phyloP scores from a whole-genome alignment of 2,329 filamentous ascomycete genomes.

The Aspergillus thermomutatus region DNA sequence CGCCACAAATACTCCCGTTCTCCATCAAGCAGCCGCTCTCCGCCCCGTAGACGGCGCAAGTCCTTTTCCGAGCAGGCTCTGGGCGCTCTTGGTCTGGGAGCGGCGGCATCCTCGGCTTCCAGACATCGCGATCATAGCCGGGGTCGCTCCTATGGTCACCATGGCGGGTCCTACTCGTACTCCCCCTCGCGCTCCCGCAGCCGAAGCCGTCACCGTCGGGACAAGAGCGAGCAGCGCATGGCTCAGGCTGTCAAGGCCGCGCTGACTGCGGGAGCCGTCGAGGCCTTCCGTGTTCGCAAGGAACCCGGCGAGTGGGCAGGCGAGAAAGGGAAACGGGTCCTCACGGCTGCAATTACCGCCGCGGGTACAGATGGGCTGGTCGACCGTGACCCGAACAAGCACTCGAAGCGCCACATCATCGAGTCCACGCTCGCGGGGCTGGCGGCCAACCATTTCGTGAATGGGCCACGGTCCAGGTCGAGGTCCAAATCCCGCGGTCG shows the following conservation, averaged over 20 bases:
- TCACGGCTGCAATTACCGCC: slow-evolving; percentile 81
- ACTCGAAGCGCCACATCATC: slow-evolving; percentile 74
- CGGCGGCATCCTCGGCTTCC: slow-evolving; percentile 34
- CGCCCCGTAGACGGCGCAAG: slow-evolving; percentile 41
- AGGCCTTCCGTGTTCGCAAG: slow-evolving; percentile 87
- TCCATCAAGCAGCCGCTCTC: slow-evolving; percentile 40
- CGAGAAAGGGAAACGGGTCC: slow-evolving; percentile 84
- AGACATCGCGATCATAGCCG: slow-evolving; percentile 51
- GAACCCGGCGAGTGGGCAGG: slow-evolving; percentile 87
- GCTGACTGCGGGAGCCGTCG: slow-evolving; percentile 81
- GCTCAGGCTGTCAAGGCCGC: slow-evolving; percentile 90
- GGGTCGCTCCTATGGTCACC: slow-evolving; percentile 31
- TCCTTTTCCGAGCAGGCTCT: slow-evolving; percentile 50
- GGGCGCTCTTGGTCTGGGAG: slow-evolving; percentile 58
- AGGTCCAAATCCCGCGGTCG: slow-evolving; percentile 57
- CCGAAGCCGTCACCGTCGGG: slow-evolving; percentile 49
- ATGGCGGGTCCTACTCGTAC: slow-evolving; percentile 47
- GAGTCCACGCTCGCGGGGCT: slow-evolving; percentile 88
- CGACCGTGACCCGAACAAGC: slow-evolving; percentile 65
- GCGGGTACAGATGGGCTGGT: slow-evolving; percentile 79
- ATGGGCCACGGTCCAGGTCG: slow-evolving; percentile 73
- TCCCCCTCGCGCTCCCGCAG: slow-evolving; percentile 52
- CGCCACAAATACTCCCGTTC: slow-evolving; percentile 34
- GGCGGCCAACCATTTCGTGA: slow-evolving; percentile 78
- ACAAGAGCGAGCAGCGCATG: slow-evolving; percentile 58